Evolutionary conservation across 192 early-diverging fungal species (phyloP).

Genomic region (Linnemannia hyalina): DNA sequence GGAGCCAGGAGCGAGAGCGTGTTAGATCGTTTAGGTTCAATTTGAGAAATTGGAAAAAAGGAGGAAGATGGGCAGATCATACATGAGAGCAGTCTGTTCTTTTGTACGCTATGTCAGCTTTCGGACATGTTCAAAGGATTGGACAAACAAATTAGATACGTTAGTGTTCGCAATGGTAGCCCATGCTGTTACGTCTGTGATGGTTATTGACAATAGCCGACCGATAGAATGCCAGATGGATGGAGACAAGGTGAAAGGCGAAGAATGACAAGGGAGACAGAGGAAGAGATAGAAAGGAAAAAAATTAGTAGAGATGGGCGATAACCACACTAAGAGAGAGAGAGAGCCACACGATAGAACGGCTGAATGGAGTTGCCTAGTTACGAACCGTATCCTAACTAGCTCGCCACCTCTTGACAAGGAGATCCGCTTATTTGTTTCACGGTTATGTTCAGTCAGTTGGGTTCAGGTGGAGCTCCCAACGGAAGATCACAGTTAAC

Average conservation of each 20-base stretch:
- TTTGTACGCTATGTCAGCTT: neutral
- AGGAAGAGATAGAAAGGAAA: too few species aligned
- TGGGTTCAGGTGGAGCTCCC: neutral
- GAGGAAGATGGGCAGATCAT: neutral
- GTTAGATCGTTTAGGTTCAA: neutral
- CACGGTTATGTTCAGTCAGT: neutral
- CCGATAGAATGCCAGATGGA: too few species aligned
- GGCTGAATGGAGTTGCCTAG: too few species aligned
- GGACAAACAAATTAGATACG: neutral
- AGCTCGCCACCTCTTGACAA: too few species aligned
- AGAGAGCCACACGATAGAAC: too few species aligned
- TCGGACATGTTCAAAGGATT: neutral
- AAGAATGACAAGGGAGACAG: too few species aligned
- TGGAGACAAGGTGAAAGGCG: too few species aligned
- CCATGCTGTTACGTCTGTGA: too few species aligned
- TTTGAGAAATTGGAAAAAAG: neutral
- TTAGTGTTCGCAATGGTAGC: neutral
- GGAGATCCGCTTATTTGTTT: neutral
- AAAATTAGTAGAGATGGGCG: too few species aligned
- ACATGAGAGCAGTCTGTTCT: neutral
- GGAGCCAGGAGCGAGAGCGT: neutral
- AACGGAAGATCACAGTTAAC: neutral
- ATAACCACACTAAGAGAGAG: too few species aligned
- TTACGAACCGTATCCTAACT: too few species aligned
- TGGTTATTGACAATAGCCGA: too few species aligned